phyloP scores from a whole-genome alignment of 345 rosid genomes.

The Balakata baccata region DNA sequence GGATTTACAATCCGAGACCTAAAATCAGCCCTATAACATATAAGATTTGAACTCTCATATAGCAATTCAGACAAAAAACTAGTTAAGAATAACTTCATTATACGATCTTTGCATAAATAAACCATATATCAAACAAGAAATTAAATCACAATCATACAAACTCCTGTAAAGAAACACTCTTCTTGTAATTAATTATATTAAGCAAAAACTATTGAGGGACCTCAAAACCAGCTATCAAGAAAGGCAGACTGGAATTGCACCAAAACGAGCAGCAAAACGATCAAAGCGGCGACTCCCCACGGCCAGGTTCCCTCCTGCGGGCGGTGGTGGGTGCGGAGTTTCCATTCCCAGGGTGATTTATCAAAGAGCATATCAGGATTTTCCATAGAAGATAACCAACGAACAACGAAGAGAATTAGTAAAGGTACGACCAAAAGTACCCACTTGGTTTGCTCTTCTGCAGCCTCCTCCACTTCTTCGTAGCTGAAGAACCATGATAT shows the following conservation, averaged over 20 bases:
- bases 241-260: constrained; percentile 66
- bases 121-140: constrained; percentile 19
- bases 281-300: constrained; percentile 87
- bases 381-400: constrained; percentile 66
- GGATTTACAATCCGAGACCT: too few relatives aligned
- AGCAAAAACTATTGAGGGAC: too few relatives aligned
- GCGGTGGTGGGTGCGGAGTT: constrained; percentile 35
- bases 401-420: constrained; percentile 46
- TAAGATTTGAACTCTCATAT: too few relatives aligned
- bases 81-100: too few relatives aligned
- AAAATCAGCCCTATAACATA: too few relatives aligned
- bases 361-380: constrained; percentile 42
- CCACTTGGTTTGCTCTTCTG: constrained; percentile 53
- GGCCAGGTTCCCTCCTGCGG: constrained; percentile 75
- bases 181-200: too few relatives aligned
- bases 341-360: constrained; percentile 52
- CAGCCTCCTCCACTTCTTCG: constrained; percentile 53
- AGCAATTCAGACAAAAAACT: too few relatives aligned
- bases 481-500: constrained; percentile 61
- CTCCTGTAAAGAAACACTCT: too few relatives aligned
- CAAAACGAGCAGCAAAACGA: constrained; percentile 66
- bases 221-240: constrained; percentile 55
- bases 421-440: constrained; percentile 58
- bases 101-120: too few relatives aligned
- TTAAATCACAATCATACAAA: not conserved